Evolutionary conservation across 805 yeast genomes (phyloP), one percentile per base, ranked within the genome.

Genomic region (Lipomyces orientalis): DNA sequence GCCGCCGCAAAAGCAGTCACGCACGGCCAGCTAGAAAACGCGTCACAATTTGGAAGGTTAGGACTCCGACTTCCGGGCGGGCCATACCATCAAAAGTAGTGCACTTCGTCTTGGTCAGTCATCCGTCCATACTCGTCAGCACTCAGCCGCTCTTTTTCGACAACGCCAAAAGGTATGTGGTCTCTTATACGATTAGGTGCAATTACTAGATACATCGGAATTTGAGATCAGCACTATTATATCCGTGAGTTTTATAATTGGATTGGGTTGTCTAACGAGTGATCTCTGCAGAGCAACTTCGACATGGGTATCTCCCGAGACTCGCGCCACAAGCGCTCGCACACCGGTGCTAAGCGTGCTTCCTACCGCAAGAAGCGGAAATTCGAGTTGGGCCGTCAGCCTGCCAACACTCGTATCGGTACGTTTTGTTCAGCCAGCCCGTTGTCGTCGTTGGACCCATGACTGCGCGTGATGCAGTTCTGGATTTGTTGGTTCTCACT

Each of bases 281-380:
- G 33, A 58, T 29, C n/a, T 43, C 19, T 52, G 39, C 46, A 63
- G 65, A 67, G 70, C 64, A 56, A 61, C 34, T 63, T 58, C 66
- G 67, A 34, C 62, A 94, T 94, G 99, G 98, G 99, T 93, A 94
- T 94, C 90, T 93, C 98, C 86, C 94, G 99, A 89, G 98, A 95
- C 89, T 94, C 99, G 85, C 97, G 98, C 87, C 99, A 95, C 93
- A 94, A 94, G 91, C 96, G 99, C 86, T 86, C 98, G 80, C 97
- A 96, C 85, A 93, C 99, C 82, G 99, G 99, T 90, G 99, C 99
- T 84, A 93, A 93, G 87, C 93, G 98, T 86, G 98, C 98, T 85
- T 97, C 93, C 86, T 91, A 89, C 97, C 94, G 98, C 92, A 94
- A 94, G 94, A 94, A 94, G 97, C 89, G 99, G 89, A 95, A 94